A percentile compares a stretch with the other conserved stretches of the same genome.
Evolutionary conservation across 306 rosid genomes (phyloP).

Genomic region (Sicyos baderoa): DNA sequence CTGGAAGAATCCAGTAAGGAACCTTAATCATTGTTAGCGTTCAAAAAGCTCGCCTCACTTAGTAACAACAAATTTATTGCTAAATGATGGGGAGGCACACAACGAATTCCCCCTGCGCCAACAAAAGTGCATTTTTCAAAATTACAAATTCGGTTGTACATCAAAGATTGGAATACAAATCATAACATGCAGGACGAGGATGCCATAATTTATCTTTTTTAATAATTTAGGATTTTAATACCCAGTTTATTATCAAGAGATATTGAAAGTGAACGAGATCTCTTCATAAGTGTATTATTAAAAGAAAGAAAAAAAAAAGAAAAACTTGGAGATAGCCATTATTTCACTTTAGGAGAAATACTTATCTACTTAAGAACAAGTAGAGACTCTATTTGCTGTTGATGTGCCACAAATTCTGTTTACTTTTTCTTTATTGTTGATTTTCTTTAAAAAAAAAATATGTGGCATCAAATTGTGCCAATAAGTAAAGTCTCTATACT

Average conservation of each 20-base stretch:
- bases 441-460: too few relatives aligned
- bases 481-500: too few relatives aligned
- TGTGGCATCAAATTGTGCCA: too few relatives aligned
- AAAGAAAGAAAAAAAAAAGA: background rate
- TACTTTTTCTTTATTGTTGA: too few relatives aligned
- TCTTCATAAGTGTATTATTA: background rate
- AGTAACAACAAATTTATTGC: background rate
- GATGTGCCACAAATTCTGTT: too few relatives aligned
- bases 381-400: too few relatives aligned
- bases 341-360: background rate
- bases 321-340: background rate
- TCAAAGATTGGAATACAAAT: background rate
- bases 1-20: too few relatives aligned
- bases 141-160: background rate
- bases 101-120: background rate
- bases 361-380: too few relatives aligned
- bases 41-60: background rate
- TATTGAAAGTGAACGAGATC: background rate
- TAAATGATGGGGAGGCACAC: background rate
- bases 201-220: background rate
- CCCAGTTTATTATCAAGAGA: background rate
- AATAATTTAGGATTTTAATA: background rate
- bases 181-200: background rate
- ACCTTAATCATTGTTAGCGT: too few relatives aligned
- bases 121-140: background rate